Base-by-base conservation (phyloP, 1,139 yeast species). In the Candida mesenterica region DNA sequence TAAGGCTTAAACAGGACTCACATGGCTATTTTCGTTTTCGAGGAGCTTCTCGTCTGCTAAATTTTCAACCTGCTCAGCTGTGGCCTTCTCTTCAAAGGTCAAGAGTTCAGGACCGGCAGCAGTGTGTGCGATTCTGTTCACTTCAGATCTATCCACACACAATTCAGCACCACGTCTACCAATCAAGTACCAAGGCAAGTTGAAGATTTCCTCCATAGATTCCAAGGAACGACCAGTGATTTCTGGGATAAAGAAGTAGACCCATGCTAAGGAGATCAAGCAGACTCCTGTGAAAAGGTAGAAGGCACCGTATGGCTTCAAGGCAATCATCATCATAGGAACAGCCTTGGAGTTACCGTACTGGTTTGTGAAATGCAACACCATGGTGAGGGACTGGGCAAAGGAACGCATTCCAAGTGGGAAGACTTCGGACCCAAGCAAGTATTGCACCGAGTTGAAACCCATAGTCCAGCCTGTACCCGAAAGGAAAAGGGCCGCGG, bases 391-490 rank as follows among this genome's bases (percentile, higher is more conserved):
- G 4, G 55, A 50, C 30, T 50, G 55, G 2, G 53, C 56, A 37
- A 53, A 50, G 2, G 55, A 49, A 38, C 57, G 50, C 23, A 52
- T 41, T 25, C 48, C 50, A 43, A 53, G 44, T 18, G 56, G 55
- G 46, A 53, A 53, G 20, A 52, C 46, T 34, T 53, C 57, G 3
- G 56, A 52, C 15, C 55, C 55, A 36, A 53, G 39, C 37, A 52
- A 50, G 37, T 53, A 53, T 31, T 52, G 58, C 14, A 51, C 46
- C 2, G 52, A 43, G 42, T 53, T 53, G 46, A 52, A 52, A 24
- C 58, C 58, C 49, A 53, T 49, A 34, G 55, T 51, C 58, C 58
- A 53, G 12, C 57, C 58, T 10, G 44, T 41, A 38, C 57, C 57
- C n/a, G 55, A 48, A 22, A 53, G 38, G 39, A 37, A 51, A 30